These are phyloP conservation scores for Aspergillus cristatus DNA, from an alignment of 495 filamentous ascomycete genomes.

Conservation along the genomic window DNA sequence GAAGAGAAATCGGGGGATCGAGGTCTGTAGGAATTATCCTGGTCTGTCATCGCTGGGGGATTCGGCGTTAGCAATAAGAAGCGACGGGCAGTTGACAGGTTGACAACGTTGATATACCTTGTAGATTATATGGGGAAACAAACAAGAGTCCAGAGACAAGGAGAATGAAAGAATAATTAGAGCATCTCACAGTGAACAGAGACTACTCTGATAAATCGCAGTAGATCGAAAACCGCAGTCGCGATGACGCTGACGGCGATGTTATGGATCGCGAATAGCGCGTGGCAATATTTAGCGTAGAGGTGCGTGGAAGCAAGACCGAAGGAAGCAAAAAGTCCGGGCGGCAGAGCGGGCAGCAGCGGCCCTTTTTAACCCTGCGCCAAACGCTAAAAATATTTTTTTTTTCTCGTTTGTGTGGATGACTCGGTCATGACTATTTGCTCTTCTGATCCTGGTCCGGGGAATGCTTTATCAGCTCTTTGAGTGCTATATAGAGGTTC, in stretches of 20 bases:
- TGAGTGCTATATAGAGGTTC: not conserved
- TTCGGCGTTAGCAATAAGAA: conserved; percentile 8
- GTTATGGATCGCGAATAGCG: too few species aligned
- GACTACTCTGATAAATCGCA: not conserved
- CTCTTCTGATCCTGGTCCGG: too few species aligned
- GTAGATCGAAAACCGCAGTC: not conserved
- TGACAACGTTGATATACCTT: too few species aligned
- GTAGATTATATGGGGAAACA: too few species aligned
- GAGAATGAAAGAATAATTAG: not conserved
- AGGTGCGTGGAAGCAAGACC: too few species aligned
- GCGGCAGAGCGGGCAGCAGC: conserved; percentile 8
- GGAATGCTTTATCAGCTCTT: too few species aligned
- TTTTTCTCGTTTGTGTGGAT: conserved; percentile 9
- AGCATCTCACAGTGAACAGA: not conserved
- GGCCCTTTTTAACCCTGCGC: conserved; percentile 20
- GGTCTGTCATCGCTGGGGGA: conserved; percentile 32
- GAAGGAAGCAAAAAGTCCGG: conserved; percentile 7
- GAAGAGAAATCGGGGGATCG: conserved; percentile 41
- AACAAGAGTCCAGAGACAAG: not conserved
- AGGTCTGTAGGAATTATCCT: conserved; percentile 34
- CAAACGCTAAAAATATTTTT: conserved; percentile 12
- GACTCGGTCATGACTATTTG: too few species aligned
- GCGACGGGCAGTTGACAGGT: not conserved
- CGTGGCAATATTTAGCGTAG: too few species aligned
- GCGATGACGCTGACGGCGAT: too few species aligned